phyloP scores from a whole-genome alignment of 2,329 filamentous ascomycete genomes.

The Hypomyces perniciosus region DNA sequence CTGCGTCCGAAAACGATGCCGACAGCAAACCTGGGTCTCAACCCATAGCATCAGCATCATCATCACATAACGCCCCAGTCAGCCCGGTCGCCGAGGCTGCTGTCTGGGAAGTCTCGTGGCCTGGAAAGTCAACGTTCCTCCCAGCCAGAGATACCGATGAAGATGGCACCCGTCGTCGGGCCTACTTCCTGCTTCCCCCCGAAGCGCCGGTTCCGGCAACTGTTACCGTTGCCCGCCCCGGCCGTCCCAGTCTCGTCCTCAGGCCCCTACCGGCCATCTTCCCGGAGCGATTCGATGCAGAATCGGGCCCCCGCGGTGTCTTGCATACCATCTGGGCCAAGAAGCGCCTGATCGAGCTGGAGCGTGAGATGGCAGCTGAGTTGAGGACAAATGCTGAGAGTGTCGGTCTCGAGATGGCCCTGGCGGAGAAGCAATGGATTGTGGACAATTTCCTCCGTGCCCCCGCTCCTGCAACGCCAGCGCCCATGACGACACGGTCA shows the following conservation, averaged over 20 bases:
- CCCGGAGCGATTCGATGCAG: slow-evolving; percentile 65
- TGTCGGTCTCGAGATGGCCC: slow-evolving; percentile 75
- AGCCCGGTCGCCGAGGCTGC: slow-evolving; percentile 15
- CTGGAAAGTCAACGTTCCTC: slow-evolving; percentile 68
- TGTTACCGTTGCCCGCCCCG: slow-evolving; percentile 55
- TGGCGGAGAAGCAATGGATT: slow-evolving; percentile 82
- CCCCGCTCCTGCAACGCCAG: slow-evolving; percentile 20
- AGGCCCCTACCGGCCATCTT: slow-evolving; percentile 86
- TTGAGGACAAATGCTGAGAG: slow-evolving; percentile 70
- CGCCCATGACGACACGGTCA: slow-evolving; percentile 51
- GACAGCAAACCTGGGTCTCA: slow-evolving; percentile 6
- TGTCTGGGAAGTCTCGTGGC: slow-evolving; percentile 77
- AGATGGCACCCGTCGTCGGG: slow-evolving; percentile 44
- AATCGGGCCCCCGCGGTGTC: slow-evolving; percentile 70
- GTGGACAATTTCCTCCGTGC: slow-evolving; percentile 60
- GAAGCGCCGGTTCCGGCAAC: slow-evolving; percentile 64
- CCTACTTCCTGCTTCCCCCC: slow-evolving; percentile 77
- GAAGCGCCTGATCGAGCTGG: slow-evolving; percentile 67
- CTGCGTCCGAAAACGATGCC: slow-evolving; percentile 5
- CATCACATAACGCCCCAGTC: slow-evolving; percentile 1
- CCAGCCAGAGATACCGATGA: slow-evolving; percentile 44
- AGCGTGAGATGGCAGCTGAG: slow-evolving; percentile 71
- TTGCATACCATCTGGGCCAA: slow-evolving; percentile 89
- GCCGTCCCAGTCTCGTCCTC: slow-evolving; percentile 45
- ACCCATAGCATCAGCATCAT: slow-evolving; percentile 13